phyloP scores from a whole-genome alignment of 148 eudicot species.

The Chenopodium quinoa region DNA sequence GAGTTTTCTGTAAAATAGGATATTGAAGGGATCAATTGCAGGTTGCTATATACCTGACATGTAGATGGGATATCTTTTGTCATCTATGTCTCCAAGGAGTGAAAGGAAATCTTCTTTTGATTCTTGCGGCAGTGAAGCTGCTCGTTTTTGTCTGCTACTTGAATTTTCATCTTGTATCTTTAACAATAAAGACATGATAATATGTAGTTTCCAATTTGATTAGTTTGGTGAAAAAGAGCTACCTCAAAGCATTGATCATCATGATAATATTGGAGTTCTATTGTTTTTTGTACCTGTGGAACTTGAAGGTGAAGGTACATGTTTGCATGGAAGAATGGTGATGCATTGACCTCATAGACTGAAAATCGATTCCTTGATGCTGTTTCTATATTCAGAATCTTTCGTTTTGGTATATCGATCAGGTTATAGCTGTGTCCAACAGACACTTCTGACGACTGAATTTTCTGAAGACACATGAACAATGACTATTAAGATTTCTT shows the following conservation, averaged over 20 bases:
- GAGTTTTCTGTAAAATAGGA: neutral
- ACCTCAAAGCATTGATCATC: neutral
- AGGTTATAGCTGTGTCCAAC: slow-evolving; percentile 93
- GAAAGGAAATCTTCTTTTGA: slow-evolving; percentile 63
- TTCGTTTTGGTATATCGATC: slow-evolving; percentile 50
- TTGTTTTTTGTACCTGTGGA: slow-evolving; percentile 46
- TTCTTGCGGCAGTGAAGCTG: slow-evolving; percentile 55
- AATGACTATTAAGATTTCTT: neutral
- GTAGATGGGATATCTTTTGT: slow-evolving; percentile 66
- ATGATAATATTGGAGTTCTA: neutral
- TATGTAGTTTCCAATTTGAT: neutral
- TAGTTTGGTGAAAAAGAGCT: slow-evolving; percentile 10
- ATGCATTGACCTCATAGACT: slow-evolving; percentile 41
- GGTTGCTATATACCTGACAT: slow-evolving; percentile 60
- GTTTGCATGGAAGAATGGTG: slow-evolving; percentile 83
- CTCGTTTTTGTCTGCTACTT: slow-evolving; percentile 59
- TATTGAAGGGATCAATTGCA: neutral
- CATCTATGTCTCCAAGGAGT: slow-evolving; percentile 64
- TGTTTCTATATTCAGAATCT: slow-evolving; percentile 78
- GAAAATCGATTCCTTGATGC: slow-evolving; percentile 67
- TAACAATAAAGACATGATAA: slow-evolving; percentile 20
- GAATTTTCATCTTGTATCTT: slow-evolving; percentile 88
- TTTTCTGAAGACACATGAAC: slow-evolving; percentile 49
- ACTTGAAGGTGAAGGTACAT: slow-evolving; percentile 87
- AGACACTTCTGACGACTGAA: slow-evolving; percentile 59